Evolutionary conservation across 2,329 filamentous ascomycete species (phyloP).

Genomic region (Apiospora koreana): DNA sequence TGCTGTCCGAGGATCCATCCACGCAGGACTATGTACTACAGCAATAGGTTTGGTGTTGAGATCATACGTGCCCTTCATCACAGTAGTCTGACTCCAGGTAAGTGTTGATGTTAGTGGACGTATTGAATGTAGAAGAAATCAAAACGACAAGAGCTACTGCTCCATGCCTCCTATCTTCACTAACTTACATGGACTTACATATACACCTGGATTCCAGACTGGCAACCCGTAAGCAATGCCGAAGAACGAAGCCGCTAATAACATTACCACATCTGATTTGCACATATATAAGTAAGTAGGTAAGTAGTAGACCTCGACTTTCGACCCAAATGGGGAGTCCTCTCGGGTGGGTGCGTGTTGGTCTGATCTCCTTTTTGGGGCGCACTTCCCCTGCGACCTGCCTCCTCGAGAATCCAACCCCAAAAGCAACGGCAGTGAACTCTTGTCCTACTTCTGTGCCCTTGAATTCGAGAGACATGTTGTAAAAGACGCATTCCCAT

Average conservation of each 20-base stretch:
- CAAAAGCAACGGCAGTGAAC: background rate
- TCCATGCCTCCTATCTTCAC: background rate
- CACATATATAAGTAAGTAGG: background rate
- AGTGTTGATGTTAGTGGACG: too few relatives aligned
- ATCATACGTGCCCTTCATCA: background rate
- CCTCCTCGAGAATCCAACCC: conserved; percentile 12
- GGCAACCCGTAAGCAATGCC: too few relatives aligned
- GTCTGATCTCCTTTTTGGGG: background rate
- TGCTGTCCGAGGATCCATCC: background rate
- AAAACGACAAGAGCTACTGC: background rate
- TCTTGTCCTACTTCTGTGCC: background rate
- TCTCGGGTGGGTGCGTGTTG: conserved; percentile 11
- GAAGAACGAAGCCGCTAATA: background rate
- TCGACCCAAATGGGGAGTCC: background rate
- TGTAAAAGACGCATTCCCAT: background rate
- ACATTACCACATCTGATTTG: too few relatives aligned
- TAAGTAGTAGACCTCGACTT: background rate
- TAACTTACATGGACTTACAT: background rate
- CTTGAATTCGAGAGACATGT: background rate
- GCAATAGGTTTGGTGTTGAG: background rate
- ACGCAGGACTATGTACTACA: background rate
- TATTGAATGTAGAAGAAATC: background rate
- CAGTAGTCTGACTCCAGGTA: background rate
- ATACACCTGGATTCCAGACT: background rate
- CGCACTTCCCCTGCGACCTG: conserved; percentile 12